phyloP scores from a whole-genome alignment of 441 rosid genomes.

The Biscutella laevigata region DNA sequence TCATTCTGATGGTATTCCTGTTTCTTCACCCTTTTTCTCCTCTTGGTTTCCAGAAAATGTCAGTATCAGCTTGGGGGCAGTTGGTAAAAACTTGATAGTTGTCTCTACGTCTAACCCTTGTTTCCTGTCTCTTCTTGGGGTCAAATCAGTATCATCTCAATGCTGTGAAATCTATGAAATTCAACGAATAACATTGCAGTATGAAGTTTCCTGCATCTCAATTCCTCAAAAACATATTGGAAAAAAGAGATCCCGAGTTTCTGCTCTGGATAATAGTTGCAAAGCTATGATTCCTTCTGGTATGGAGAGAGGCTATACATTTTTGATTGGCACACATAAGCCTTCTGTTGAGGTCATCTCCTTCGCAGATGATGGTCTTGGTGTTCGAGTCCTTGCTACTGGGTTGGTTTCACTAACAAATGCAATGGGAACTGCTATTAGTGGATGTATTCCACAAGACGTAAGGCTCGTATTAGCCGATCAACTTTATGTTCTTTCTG shows the following conservation, averaged over 20 bases:
- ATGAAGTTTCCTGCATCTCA: conserved; percentile 86
- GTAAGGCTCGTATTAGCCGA: conserved; percentile 89
- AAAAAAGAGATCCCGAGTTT: conserved; percentile 26
- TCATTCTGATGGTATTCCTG: conserved; percentile 69
- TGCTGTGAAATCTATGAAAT: conserved; percentile 66
- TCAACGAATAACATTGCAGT: conserved; percentile 65
- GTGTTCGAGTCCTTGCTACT: conserved; percentile 72
- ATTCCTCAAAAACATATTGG: conserved; percentile 60
- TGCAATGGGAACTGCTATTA: conserved; percentile 59
- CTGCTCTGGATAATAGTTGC: conserved; percentile 29
- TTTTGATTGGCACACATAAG: conserved; percentile 90
- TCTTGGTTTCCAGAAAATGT: conserved; percentile 76
- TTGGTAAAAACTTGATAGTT: conserved; percentile 60
- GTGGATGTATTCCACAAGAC: conserved; percentile 94
- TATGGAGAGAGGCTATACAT: conserved; percentile 46
- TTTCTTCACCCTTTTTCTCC: conserved; percentile 63
- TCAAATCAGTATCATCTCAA: conserved; percentile 46
- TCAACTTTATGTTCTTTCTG: conserved; percentile 72
- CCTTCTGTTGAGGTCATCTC: conserved; percentile 93
- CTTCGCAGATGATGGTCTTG: conserved; percentile 46
- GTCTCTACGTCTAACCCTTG: conserved; percentile 95
- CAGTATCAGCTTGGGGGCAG: conserved; percentile 93
- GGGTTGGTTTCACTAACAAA: conserved; percentile 63
- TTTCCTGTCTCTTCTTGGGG: conserved; percentile 68
- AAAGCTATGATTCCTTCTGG: conserved; percentile 50